phyloP scores from a whole-genome alignment of 495 filamentous ascomycete species.

The Aspergillus indologenus region DNA sequence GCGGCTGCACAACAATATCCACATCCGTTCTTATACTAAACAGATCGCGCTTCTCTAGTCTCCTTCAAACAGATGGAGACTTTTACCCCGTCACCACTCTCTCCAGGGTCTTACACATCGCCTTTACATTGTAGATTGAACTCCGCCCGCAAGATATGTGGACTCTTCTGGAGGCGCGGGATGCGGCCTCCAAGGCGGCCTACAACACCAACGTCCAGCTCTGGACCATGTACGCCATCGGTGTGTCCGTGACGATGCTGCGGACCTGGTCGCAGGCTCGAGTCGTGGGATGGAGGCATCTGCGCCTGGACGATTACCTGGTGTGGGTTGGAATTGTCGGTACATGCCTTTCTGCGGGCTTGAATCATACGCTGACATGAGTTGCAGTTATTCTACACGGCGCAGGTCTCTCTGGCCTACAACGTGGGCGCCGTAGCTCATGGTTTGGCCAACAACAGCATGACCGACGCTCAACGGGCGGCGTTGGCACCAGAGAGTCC shows the following conservation, averaged over 20 bases:
- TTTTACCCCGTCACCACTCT: no score
- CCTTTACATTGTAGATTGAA: not conserved
- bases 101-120: not conserved
- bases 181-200: slow-evolving; percentile 32
- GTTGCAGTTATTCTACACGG: slow-evolving; percentile 33
- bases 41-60: no score
- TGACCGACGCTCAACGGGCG: slow-evolving; percentile 44
- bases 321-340: slow-evolving; percentile 49
- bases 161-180: slow-evolving; percentile 14
- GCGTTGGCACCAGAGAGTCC: slow-evolving; percentile 30
- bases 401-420: slow-evolving; percentile 36
- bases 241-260: slow-evolving; percentile 39
- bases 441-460: slow-evolving; percentile 49
- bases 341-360: slow-evolving; percentile 9
- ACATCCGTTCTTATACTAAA: no score
- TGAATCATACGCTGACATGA: slow-evolving; percentile 7
- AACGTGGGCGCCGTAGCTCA: slow-evolving; percentile 32
- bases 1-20: no score
- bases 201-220: slow-evolving; percentile 38
- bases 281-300: slow-evolving; percentile 38
- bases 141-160: slow-evolving; percentile 1
- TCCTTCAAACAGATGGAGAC: no score
- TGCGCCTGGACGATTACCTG: slow-evolving; percentile 52
- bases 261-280: slow-evolving; percentile 43
- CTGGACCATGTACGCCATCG: slow-evolving; percentile 47